Conservation (phyloP, 2,329 filamentous ascomycete genomes). For the Penicillium nordicum region DNA sequence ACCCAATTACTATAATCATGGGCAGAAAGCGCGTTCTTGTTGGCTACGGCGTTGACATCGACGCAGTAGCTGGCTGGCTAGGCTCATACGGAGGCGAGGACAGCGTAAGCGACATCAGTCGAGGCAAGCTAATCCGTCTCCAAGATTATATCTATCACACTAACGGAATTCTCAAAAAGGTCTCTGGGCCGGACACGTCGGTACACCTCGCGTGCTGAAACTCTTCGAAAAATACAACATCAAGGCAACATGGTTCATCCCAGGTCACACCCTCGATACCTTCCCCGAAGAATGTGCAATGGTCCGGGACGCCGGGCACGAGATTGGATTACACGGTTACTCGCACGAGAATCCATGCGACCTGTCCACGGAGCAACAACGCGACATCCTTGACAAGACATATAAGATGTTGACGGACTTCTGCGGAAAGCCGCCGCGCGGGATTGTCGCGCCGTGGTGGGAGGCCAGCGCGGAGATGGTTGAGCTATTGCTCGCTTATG, state of each 20-base stretch:
- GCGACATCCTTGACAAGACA: conserved; percentile 72
- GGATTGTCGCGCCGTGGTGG: conserved; percentile 71
- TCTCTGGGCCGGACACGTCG: conserved; percentile 66
- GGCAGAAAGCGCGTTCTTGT: conserved; percentile 26
- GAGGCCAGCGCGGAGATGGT: conserved; percentile 66
- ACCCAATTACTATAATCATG: background rate
- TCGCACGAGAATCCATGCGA: conserved; percentile 70
- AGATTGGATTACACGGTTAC: conserved; percentile 68
- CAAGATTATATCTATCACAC: background rate
- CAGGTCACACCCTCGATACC: conserved; percentile 61
- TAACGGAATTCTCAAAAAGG: conserved; percentile 25
- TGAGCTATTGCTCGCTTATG: conserved; percentile 42
- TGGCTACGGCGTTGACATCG: conserved; percentile 33
- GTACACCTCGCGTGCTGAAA: conserved; percentile 63
- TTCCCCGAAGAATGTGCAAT: conserved; percentile 63
- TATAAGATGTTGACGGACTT: conserved; percentile 71
- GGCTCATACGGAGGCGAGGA: conserved; percentile 35
- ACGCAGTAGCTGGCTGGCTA: conserved; percentile 34
- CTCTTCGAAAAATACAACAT: conserved; percentile 70
- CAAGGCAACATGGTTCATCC: conserved; percentile 65
- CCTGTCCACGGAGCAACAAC: conserved; percentile 73
- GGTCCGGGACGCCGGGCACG: conserved; percentile 62
- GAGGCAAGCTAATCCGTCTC: conserved; percentile 16
- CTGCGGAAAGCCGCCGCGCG: conserved; percentile 67
- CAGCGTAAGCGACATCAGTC: conserved; percentile 31